Evolutionary conservation across 2,329 filamentous ascomycete species (phyloP).

Genomic region (Calonectria hawksworthii): DNA sequence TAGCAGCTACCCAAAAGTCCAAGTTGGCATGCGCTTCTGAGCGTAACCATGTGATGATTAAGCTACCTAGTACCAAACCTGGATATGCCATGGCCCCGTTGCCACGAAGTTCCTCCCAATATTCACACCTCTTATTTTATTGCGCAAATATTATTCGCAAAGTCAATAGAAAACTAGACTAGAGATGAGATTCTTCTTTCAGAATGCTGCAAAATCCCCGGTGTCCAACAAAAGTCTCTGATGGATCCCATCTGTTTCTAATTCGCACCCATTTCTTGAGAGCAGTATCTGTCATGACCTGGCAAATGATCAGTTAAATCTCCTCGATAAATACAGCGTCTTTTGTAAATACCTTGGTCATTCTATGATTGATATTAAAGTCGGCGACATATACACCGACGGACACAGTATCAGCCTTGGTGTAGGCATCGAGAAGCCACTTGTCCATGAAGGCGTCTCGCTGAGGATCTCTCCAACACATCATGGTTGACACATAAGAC

Average conservation of each 20-base stretch:
- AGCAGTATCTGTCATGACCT: not conserved
- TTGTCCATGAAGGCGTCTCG: not conserved
- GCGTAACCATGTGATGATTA: too few relatives aligned
- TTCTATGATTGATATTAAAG: not conserved
- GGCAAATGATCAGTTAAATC: not conserved
- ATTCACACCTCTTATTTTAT: too few relatives aligned
- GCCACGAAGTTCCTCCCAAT: too few relatives aligned
- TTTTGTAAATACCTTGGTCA: too few relatives aligned
- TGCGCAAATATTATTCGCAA: not conserved
- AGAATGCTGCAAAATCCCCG: not conserved
- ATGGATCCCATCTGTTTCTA: not conserved
- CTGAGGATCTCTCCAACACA: not conserved
- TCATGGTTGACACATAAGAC: not conserved
- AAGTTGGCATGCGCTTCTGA: too few relatives aligned
- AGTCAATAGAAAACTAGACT: not conserved
- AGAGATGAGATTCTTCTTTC: not conserved
- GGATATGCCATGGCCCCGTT: too few relatives aligned
- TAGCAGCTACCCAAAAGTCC: too few relatives aligned
- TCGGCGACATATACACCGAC: not conserved
- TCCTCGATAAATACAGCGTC: too few relatives aligned
- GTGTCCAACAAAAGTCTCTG: not conserved
- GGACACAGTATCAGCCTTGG: not conserved
- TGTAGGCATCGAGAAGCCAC: not conserved
- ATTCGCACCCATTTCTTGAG: not conserved
- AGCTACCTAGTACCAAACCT: too few relatives aligned